Conservation (phyloP, 768 basidiomycete genomes). For the Lactarius indigo region DNA sequence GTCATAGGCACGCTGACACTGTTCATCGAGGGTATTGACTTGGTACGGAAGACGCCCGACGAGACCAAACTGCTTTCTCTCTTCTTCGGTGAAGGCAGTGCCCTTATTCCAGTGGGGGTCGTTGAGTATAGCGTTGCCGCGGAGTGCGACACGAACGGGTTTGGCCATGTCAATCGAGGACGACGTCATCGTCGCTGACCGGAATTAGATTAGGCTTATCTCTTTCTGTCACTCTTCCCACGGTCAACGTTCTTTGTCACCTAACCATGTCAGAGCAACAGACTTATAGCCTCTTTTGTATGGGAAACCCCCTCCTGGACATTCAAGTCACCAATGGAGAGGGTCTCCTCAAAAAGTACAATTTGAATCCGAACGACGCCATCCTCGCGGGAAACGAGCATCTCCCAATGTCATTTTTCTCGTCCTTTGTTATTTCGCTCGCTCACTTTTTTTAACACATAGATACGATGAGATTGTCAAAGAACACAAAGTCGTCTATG, state of each 20-base stretch:
- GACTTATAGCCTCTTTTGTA: constrained; percentile 71
- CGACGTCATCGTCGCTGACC: not conserved
- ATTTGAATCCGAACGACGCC: constrained; percentile 90
- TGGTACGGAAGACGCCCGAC: constrained; percentile 35
- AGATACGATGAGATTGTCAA: constrained; percentile 89
- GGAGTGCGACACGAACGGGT: constrained; percentile 45
- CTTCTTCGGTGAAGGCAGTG: constrained; percentile 64
- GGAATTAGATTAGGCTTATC: constrained; percentile 1
- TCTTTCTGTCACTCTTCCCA: constrained; percentile 6
- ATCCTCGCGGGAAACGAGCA: constrained; percentile 93
- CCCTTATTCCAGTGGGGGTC: constrained; percentile 77
- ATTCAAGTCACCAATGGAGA: constrained; percentile 90
- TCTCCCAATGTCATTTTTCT: constrained; percentile 60
- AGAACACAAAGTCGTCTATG: constrained; percentile 77
- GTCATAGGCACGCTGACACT: constrained; percentile 68
- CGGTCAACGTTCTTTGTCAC: not conserved
- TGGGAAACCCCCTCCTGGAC: constrained; percentile 96
- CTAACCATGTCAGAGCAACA: constrained; percentile 21
- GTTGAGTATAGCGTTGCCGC: constrained; percentile 59
- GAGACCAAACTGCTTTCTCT: constrained; percentile 70
- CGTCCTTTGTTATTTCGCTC: constrained; percentile 3
- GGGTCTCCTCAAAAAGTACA: constrained; percentile 82
- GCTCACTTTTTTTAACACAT: not conserved
- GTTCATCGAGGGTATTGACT: constrained; percentile 61
- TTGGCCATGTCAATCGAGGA: not conserved